Conservation (phyloP, 2,329 filamentous ascomycete species). For the Karstenula rhodostoma region DNA sequence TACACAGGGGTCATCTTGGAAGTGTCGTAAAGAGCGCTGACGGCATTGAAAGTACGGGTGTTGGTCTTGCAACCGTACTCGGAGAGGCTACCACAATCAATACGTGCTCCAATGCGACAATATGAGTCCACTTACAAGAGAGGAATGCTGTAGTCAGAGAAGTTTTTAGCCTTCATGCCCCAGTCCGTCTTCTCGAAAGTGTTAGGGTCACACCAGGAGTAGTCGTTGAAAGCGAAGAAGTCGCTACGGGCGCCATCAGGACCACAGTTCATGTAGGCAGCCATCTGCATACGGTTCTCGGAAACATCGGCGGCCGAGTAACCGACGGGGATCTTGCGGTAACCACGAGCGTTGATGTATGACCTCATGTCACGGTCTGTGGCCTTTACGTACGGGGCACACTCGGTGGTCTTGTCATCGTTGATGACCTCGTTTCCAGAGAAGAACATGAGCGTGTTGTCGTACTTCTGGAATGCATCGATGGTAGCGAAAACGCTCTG, state of each 20-base stretch:
- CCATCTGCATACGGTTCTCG: slow-evolving; percentile 85
- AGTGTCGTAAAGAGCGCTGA: slow-evolving; percentile 76
- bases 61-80: slow-evolving; percentile 92
- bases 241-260: slow-evolving; percentile 83
- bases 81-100: slow-evolving; percentile 67
- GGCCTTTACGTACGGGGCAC: slow-evolving; percentile 75
- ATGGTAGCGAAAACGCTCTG: slow-evolving; percentile 88
- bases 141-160: slow-evolving; percentile 84
- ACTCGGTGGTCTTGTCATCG: slow-evolving; percentile 66
- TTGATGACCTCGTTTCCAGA: slow-evolving; percentile 82
- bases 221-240: slow-evolving; percentile 90
- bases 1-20: slow-evolving; percentile 86
- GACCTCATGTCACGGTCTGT: slow-evolving; percentile 82
- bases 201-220: slow-evolving; percentile 82
- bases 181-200: slow-evolving; percentile 77
- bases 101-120: not conserved
- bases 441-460: slow-evolving; percentile 88
- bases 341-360: slow-evolving; percentile 76
- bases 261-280: slow-evolving; percentile 93
- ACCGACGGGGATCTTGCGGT: slow-evolving; percentile 76
- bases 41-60: slow-evolving; percentile 81
- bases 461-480: slow-evolving; percentile 81
- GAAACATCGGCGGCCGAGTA: slow-evolving; percentile 88
- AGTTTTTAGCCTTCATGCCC: slow-evolving; percentile 88
- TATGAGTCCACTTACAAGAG: slow-evolving; percentile 67